These are phyloP conservation scores for Pythium aristosporum DNA, from an alignment of 352 stramenopile species.

Conservation along the genomic window DNA sequence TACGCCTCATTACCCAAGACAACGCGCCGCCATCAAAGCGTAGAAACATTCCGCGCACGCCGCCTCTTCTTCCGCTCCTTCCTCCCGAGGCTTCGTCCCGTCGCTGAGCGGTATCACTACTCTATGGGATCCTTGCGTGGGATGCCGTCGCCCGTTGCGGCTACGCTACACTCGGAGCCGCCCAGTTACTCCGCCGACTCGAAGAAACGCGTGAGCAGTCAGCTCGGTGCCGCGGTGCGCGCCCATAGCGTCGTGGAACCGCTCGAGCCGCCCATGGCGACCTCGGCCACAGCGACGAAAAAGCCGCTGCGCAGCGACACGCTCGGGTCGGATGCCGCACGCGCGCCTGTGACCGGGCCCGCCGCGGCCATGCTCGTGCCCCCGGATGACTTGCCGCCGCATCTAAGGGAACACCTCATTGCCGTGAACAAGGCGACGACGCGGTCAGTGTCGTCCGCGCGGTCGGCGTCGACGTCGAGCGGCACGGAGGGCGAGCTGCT, in stretches of 20 bases:
- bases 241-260: constrained; percentile 20
- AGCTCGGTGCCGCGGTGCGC: constrained; percentile 9
- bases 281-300: constrained; percentile 2
- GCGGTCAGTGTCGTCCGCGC: constrained; percentile 13
- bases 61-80: not conserved
- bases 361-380: not conserved
- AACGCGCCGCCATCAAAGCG: not conserved
- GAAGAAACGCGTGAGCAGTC: constrained; percentile 10
- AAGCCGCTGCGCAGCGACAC: constrained; percentile 24
- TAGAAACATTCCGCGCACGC: constrained; percentile 20
- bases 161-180: constrained; percentile 5
- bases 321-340: constrained; percentile 3
- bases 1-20: not conserved
- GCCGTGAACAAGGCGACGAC: constrained; percentile 32
- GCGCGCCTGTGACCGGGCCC: not conserved
- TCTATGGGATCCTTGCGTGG: constrained; percentile 27
- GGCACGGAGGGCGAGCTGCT: constrained; percentile 45
- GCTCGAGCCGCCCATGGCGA: constrained; percentile 29
- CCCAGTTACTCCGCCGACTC: constrained; percentile 4
- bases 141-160: constrained; percentile 21
- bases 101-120: not conserved
- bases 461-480: not conserved
- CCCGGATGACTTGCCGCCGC: constrained; percentile 45
- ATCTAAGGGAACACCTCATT: constrained; percentile 62
- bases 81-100: not conserved